These are phyloP conservation scores for Acer yangbiense DNA, from an alignment of 345 rosid genomes.

Conservation along the genomic window DNA sequence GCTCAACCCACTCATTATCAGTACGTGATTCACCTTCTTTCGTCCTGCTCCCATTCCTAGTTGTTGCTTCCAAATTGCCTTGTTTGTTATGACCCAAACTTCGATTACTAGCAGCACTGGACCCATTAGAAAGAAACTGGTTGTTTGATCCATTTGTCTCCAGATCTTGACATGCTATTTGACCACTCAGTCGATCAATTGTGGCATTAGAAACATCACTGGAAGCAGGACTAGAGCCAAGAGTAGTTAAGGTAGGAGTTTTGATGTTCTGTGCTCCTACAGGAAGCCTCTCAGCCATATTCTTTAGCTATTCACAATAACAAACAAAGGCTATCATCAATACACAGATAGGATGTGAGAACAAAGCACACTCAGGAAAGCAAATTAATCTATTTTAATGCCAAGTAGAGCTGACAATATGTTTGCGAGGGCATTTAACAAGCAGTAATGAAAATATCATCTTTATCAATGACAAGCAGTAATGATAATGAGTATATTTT, in stretches of 20 bases:
- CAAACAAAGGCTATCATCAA: conserved; percentile 26
- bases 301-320: conserved; percentile 54
- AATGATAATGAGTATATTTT: too few relatives aligned
- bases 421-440: neutral
- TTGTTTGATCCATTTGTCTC: conserved; percentile 48
- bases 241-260: conserved; percentile 55
- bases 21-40: conserved; percentile 66
- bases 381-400: neutral
- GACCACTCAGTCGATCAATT: conserved; percentile 48
- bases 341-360: conserved; percentile 1
- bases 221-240: conserved; percentile 59
- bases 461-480: neutral
- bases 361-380: neutral
- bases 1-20: conserved; percentile 94
- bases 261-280: conserved; percentile 58
- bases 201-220: conserved; percentile 45
- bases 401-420: neutral
- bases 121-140: conserved; percentile 58
- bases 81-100: conserved; percentile 50
- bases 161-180: conserved; percentile 37
- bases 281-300: conserved; percentile 94
- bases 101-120: conserved; percentile 46
- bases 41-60: conserved; percentile 57
- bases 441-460: neutral
- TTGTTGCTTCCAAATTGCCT: conserved; percentile 56